Percentiles rank a stretch among this genome's conserved stretches.
These are phyloP conservation scores for Colletotrichum sp. DNA, from an alignment of 2,329 filamentous ascomycete species.

Conservation along the genomic window DNA sequence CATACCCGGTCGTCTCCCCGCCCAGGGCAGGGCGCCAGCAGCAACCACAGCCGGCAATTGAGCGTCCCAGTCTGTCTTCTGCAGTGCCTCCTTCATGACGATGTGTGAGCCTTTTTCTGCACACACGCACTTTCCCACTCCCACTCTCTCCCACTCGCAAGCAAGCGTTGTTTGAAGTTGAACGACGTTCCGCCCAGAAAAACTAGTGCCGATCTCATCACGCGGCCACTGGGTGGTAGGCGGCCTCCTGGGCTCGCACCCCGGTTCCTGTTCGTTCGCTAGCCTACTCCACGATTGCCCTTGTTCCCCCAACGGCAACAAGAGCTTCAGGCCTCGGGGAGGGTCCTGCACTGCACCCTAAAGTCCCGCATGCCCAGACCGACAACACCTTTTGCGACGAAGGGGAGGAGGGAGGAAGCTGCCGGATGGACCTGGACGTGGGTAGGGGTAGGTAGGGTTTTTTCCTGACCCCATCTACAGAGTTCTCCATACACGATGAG, in stretches of 20 bases:
- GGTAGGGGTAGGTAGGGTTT: background rate
- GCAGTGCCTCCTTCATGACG: background rate
- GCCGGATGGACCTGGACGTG: background rate
- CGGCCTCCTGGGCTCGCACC: background rate
- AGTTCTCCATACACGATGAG: background rate
- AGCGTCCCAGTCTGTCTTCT: background rate
- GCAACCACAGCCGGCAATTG: background rate
- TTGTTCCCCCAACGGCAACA: background rate
- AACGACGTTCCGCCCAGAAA: background rate
- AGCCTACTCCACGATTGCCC: conserved; percentile 11
- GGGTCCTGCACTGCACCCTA: background rate
- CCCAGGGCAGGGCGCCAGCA: background rate
- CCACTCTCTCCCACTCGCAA: background rate
- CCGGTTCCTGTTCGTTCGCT: background rate
- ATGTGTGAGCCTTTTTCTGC: background rate
- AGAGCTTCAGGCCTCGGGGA: background rate
- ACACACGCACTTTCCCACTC: background rate
- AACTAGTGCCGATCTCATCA: conserved; percentile 11
- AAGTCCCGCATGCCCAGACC: background rate
- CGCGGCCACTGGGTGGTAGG: background rate
- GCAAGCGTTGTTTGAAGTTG: background rate
- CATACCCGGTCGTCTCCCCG: background rate
- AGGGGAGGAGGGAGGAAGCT: background rate
- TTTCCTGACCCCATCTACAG: background rate
- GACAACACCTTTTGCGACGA: background rate